Conservation (phyloP, 495 filamentous ascomycete genomes). For the Beverwykella pulmonaria region DNA sequence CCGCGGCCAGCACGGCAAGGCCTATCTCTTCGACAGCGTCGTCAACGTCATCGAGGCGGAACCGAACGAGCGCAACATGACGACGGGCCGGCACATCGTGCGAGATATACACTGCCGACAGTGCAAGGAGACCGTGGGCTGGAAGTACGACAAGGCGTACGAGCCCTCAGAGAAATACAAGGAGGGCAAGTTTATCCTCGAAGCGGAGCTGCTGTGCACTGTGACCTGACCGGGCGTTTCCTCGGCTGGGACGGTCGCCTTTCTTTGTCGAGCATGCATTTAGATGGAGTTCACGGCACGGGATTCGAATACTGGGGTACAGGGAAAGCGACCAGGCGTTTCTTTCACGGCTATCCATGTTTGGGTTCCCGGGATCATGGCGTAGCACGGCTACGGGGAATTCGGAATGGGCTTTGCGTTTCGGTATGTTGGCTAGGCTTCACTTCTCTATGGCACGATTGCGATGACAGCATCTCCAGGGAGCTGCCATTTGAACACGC, state of each 20-base stretch:
- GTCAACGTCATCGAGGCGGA: conserved; percentile 85
- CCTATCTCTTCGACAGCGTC: conserved; percentile 91
- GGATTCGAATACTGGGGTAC: not conserved
- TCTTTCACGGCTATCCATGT: not conserved
- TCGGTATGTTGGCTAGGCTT: conserved; percentile 10
- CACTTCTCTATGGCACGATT: not conserved
- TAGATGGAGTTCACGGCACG: conserved; percentile 15
- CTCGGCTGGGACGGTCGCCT: not conserved
- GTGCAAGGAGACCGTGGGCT: conserved; percentile 90
- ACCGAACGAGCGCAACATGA: conserved; percentile 93
- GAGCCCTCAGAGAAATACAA: conserved; percentile 95
- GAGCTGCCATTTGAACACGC: not conserved
- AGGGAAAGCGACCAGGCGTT: not conserved
- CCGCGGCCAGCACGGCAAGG: conserved; percentile 97
- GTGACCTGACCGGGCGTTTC: conserved; percentile 50
- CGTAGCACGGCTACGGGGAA: not conserved
- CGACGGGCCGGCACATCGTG: conserved; percentile 92
- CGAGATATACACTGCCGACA: conserved; percentile 87
- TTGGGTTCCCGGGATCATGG: not conserved
- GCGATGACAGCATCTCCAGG: conserved; percentile 9
- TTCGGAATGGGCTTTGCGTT: not conserved
- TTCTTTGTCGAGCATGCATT: conserved; percentile 11
- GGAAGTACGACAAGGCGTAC: conserved; percentile 98
- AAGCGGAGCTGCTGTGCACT: conserved; percentile 84
- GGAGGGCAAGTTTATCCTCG: conserved; percentile 96